These are phyloP conservation scores for Malassezia slooffiae DNA, from an alignment of 1,284 basidiomycete genomes.

Conservation along the genomic window DNA sequence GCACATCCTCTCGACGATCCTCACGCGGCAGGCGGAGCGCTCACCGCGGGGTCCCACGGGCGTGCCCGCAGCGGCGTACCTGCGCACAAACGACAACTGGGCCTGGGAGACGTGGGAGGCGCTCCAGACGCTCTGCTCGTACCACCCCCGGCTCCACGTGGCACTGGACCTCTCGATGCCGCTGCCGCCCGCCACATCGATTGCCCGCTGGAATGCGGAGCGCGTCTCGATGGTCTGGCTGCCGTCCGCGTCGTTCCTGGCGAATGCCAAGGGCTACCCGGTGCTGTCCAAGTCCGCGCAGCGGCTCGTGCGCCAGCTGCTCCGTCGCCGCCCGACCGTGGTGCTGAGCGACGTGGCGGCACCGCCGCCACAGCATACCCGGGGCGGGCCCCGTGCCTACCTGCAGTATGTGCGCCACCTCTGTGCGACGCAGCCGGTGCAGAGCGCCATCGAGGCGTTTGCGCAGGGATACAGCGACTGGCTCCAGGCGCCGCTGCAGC, in stretches of 20 bases:
- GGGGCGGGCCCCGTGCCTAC: conserved; percentile 77
- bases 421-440: conserved; percentile 36
- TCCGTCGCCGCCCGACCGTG: conserved; percentile 24
- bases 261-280: conserved; percentile 92
- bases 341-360: conserved; percentile 27
- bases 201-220: conserved; percentile 80
- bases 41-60: conserved; percentile 17
- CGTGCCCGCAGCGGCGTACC: conserved; percentile 58
- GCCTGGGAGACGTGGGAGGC: conserved; percentile 96
- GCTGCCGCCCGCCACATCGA: conserved; percentile 53
- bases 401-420: conserved; percentile 58
- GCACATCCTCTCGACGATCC: conserved; percentile 23
- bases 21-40: conserved; percentile 21
- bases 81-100: conserved; percentile 54
- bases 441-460: conserved; percentile 58
- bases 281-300: conserved; percentile 67
- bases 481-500: conserved; percentile 85
- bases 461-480: conserved; percentile 88
- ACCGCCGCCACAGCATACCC: conserved; percentile 46
- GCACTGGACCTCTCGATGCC: conserved; percentile 82
- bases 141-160: conserved; percentile 62
- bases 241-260: conserved; percentile 79
- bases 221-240: conserved; percentile 76
- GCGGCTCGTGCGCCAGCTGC: conserved; percentile 24
- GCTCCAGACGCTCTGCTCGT: conserved; percentile 76